Conservation (phyloP, 2,329 filamentous ascomycete species). For the Pestalotiopsis sp. region DNA sequence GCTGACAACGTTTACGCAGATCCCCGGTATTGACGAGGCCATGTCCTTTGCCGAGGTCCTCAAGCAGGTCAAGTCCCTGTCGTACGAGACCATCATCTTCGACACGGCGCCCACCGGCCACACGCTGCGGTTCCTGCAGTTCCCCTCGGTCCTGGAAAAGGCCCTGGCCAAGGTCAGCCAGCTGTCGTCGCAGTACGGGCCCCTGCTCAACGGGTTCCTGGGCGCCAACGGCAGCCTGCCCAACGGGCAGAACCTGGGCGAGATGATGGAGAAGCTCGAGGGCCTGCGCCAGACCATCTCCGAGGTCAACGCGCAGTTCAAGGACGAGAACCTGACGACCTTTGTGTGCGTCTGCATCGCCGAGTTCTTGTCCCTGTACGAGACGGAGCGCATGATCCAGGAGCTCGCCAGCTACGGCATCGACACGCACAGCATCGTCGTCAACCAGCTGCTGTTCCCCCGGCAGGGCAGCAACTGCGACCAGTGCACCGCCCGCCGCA, state of each 20-base stretch:
- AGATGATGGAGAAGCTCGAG: conserved; percentile 95
- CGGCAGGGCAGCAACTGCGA: conserved; percentile 84
- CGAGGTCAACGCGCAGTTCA: conserved; percentile 98
- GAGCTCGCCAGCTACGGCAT: conserved; percentile 92
- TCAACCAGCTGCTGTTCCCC: conserved; percentile 96
- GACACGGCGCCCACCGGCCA: conserved; percentile 97
- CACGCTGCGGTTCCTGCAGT: conserved; percentile 97
- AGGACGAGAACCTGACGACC: conserved; percentile 91
- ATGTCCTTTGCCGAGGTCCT: conserved; percentile 99
- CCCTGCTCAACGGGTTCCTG: conserved; percentile 91
- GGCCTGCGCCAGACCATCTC: conserved; percentile 87
- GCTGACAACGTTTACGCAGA: conserved; percentile 54
- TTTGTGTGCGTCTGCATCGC: conserved; percentile 99
- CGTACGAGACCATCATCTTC: conserved; percentile 99
- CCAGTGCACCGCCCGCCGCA: conserved; percentile 90
- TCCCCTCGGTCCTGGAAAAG: conserved; percentile 97
- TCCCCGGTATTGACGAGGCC: conserved; percentile 97
- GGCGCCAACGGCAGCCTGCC: conserved; percentile 76
- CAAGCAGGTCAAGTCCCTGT: conserved; percentile 98
- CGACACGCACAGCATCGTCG: conserved; percentile 95
- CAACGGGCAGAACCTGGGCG: conserved; percentile 89
- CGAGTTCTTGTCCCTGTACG: conserved; percentile 94
- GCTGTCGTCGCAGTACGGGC: conserved; percentile 91
- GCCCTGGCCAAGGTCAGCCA: conserved; percentile 96
- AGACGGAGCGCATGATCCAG: conserved; percentile 99